Base-by-base conservation (phyloP, 176 grass and related monocot genomes). In the Dendrocalamus sinicus region DNA sequence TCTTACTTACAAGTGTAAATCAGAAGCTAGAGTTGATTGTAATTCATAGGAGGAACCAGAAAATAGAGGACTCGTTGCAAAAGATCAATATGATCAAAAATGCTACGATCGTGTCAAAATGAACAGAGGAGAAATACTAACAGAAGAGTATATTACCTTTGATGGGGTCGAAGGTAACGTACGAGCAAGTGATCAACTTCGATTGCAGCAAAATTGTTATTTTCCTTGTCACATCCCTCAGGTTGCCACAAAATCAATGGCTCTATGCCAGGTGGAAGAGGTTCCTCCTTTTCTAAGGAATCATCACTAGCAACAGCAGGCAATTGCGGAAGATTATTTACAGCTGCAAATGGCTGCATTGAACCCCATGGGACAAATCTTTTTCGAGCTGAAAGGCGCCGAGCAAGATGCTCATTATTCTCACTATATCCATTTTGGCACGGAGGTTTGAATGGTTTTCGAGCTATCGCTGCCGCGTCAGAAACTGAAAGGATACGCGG, bases 381-480 rank as follows among this genome's bases (percentile, higher is more conserved):
- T 87, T 94, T 99, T 86, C 88, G 92, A 24, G 85, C 96, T 43
- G 66, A 94, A 89, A 99, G 93, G 43, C 94, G 92, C n/a, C 94
- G 86, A 83, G 79, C 66, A 82, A 99, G 87, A 60, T 91, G 90
- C 71, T 92, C 82, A 75, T 88, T 96, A 68, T 89, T 84, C 52
- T 94, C 81, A 81, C 79, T 89, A 64, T 99, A 94, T 79, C 88
- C 88, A 1, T 90, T 94, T 73, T 82, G 78, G 35, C 86, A 91
- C 48, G 92, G 93, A 89, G 93, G 92, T 85, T 99, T 99, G 81
- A 99, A 96, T 72, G 96, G 96, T 53, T 94, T 99, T 73, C 94
- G 90, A 79, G 90, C 93, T 76, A 94, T 85, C 13, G 84, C 93
- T 70, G 93, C 90, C 64, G 85, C 93, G 65, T 99, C 90, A 85